A percentile compares a stretch with the other conserved stretches of the same genome.
Evolutionary conservation across 495 filamentous ascomycete genomes (phyloP).

Genomic region (Aspergillus conjunctus): DNA sequence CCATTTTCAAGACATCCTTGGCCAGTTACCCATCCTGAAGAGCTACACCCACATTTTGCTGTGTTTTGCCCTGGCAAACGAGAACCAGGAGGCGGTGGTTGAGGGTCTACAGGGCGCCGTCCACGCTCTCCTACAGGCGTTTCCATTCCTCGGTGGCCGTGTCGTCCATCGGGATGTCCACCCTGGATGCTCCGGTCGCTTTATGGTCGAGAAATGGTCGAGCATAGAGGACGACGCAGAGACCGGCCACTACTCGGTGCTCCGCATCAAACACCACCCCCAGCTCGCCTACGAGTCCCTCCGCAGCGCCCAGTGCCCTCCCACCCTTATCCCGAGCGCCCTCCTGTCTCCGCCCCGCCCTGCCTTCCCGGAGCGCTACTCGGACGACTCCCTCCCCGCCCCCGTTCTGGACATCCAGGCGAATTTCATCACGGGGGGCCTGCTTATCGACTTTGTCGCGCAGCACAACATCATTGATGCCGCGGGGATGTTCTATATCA

Average conservation of each 20-base stretch:
- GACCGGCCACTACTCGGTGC: slow-evolving; percentile 1
- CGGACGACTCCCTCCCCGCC: slow-evolving; percentile 29
- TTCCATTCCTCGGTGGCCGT: slow-evolving; percentile 38
- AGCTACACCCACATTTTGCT: slow-evolving; percentile 40
- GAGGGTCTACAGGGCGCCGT: slow-evolving; percentile 29
- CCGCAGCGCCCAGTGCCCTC: slow-evolving; percentile 23
- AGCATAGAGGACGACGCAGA: not conserved
- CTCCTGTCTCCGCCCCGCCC: slow-evolving; percentile 26
- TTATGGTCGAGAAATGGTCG: slow-evolving; percentile 23
- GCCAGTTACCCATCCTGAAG: slow-evolving; percentile 45
- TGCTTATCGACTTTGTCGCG: slow-evolving; percentile 32
- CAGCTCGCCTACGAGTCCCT: slow-evolving; percentile 28
- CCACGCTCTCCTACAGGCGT: slow-evolving; percentile 23
- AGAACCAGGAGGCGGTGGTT: slow-evolving; percentile 21
- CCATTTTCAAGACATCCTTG: slow-evolving; percentile 35
- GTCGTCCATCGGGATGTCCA: slow-evolving; percentile 32
- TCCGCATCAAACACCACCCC: slow-evolving; percentile 32
- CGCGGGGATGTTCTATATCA: slow-evolving; percentile 38
- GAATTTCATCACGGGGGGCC: slow-evolving; percentile 39
- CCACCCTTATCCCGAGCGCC: slow-evolving; percentile 32
- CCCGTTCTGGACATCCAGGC: slow-evolving; percentile 37
- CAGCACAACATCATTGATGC: slow-evolving; percentile 50
- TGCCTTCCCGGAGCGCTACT: slow-evolving; percentile 37
- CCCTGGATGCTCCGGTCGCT: slow-evolving; percentile 32
- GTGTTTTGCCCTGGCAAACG: slow-evolving; percentile 29